These are phyloP conservation scores for Cryptococcus sp. DNA, from an alignment of 1,284 basidiomycete species.

Conservation along the genomic window DNA sequence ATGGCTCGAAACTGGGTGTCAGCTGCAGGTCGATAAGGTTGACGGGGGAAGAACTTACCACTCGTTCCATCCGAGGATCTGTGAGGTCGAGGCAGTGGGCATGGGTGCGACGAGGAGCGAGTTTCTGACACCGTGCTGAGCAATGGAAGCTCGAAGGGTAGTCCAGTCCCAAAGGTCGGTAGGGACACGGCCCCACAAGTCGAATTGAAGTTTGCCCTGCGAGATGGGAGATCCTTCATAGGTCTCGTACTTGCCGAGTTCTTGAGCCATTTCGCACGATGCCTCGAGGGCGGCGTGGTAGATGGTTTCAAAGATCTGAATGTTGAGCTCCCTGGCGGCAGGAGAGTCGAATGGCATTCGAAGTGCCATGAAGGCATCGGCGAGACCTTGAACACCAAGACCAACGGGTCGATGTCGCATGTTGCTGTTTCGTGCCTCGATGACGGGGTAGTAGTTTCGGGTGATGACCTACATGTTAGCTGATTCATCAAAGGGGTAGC, in stretches of 20 bases:
- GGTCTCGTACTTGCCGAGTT: conserved; percentile 82
- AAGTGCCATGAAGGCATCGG: conserved; percentile 96
- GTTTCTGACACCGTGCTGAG: conserved; percentile 82
- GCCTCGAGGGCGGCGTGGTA: conserved; percentile 94
- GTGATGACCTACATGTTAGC: conserved; percentile 32
- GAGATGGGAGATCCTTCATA: conserved; percentile 88
- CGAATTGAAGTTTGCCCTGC: conserved; percentile 86
- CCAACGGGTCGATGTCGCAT: conserved; percentile 98
- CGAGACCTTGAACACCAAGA: conserved; percentile 95
- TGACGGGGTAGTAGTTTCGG: conserved; percentile 71
- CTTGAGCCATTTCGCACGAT: conserved; percentile 80
- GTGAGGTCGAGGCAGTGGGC: conserved; percentile 98
- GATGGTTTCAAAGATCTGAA: conserved; percentile 98
- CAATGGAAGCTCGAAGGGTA: conserved; percentile 80
- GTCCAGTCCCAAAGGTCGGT: conserved; percentile 95
- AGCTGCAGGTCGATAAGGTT: neutral
- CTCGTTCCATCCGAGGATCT: conserved; percentile 98
- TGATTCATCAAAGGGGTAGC: conserved; percentile 50
- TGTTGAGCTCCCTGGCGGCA: conserved; percentile 82
- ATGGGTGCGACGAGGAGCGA: conserved; percentile 94
- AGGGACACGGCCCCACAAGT: conserved; percentile 92
- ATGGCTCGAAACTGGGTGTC: conserved; percentile 42
- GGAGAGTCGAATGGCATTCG: conserved; percentile 92
- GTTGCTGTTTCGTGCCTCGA: conserved; percentile 87
- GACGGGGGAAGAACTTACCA: conserved; percentile 58